Base-by-base conservation (phyloP, 2,329 filamentous ascomycete species). In the Botrytis paeoniae region DNA sequence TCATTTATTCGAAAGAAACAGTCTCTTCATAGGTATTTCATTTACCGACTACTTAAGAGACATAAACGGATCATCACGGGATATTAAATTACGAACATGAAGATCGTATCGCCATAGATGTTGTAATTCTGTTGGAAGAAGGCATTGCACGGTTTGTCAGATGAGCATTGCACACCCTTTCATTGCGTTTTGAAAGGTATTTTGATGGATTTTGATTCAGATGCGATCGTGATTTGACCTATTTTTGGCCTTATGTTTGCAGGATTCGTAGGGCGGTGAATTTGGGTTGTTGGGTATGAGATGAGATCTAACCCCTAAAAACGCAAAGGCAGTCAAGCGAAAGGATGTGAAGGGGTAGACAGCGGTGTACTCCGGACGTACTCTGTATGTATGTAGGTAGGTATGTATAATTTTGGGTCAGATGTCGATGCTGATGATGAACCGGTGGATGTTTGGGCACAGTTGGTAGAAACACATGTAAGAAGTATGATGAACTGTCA, bases 401-500 rank as follows among this genome's bases (percentile, higher is more conserved):
- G 18, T 20, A 39, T 61, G 54, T 39, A n/a, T 62, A 39, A 41
- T 39, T 29, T 41, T 62, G 35, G 60, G 25, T 62, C 37, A n/a
- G 60, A 62, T 62, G 37, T 62, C 37, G 22, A 62, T 35, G 60
- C 35, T 62, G 60, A 62, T 39, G 60, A 62, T n/a, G 60, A 62
- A 62, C 60, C 37, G 60, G 60, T 62, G 35, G 35, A 62, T 62
- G 22, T 62, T 57, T 62, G 60, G 60, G 60, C 25, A 62, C 35
- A 62, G 14, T 62, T 62, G 60, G 60, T 39, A 61, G 35, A 61
- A 35, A n/a, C 37, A 62, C 22, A 18, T n/a, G 35, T n/a, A 9
- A 39, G 35, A 62, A n/a, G 60, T 62, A 62, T 41, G 60, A 62
- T 62, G 60, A 62, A 62, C 60, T 62, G 60, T 62, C 60, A 39